phyloP scores from a whole-genome alignment of 2,329 filamentous ascomycete genomes.

The Ciborinia camelliae region DNA sequence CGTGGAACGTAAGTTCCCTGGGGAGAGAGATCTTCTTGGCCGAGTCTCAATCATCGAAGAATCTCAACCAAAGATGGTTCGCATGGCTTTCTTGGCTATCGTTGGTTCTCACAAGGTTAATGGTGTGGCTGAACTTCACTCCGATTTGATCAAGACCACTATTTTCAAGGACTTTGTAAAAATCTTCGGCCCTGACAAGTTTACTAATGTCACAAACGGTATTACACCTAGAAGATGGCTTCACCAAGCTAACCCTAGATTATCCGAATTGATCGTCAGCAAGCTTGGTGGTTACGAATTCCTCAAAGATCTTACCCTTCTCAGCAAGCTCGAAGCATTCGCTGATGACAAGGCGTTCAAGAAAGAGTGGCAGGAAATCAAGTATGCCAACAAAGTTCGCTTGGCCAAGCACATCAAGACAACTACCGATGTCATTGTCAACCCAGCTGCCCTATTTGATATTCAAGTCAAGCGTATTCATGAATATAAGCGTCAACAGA shows the following conservation, averaged over 20 bases:
- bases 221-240: slow-evolving; percentile 96
- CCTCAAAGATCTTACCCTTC: slow-evolving; percentile 82
- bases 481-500: slow-evolving; percentile 98
- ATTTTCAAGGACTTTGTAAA: slow-evolving; percentile 98
- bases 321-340: slow-evolving; percentile 82
- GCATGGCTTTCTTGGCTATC: slow-evolving; percentile 93
- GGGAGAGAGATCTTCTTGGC: slow-evolving; percentile 78
- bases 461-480: slow-evolving; percentile 99
- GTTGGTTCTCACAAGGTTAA: slow-evolving; percentile 99
- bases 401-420: slow-evolving; percentile 89
- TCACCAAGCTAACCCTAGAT: slow-evolving; percentile 90
- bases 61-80: slow-evolving; percentile 93
- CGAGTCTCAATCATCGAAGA: slow-evolving; percentile 98
- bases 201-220: slow-evolving; percentile 97
- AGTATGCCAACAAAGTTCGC: slow-evolving; percentile 90
- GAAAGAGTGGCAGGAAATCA: slow-evolving; percentile 94
- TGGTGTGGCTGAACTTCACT: slow-evolving; percentile 95
- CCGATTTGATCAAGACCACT: slow-evolving; percentile 96
- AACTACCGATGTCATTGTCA: slow-evolving; percentile 75
- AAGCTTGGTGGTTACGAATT: slow-evolving; percentile 82
- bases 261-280: slow-evolving; percentile 87
- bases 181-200: slow-evolving; percentile 94
- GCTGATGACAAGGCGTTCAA: slow-evolving; percentile 86
- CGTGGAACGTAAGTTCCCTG: slow-evolving; percentile 87
- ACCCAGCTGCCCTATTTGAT: slow-evolving; percentile 86